These are phyloP conservation scores for Ricinus communis DNA, from an alignment of 345 rosid genomes.

Conservation along the genomic window DNA sequence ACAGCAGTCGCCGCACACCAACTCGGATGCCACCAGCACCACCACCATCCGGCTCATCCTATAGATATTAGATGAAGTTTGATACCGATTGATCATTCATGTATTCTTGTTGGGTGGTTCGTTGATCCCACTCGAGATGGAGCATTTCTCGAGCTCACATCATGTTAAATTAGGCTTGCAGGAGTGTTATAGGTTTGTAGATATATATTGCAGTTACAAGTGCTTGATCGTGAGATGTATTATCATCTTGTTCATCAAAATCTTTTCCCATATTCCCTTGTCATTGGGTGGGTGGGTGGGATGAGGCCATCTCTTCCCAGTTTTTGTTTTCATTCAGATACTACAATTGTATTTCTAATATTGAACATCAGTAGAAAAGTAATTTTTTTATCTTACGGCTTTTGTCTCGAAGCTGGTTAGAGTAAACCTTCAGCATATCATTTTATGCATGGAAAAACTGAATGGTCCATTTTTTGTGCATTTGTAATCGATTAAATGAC, in stretches of 20 bases:
- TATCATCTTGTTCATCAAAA: background rate
- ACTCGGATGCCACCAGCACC: conserved; percentile 86
- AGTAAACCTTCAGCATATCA: too few species aligned
- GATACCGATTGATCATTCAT: conserved; percentile 20
- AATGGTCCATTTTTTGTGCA: too few species aligned
- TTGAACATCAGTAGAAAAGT: conserved; percentile 10
- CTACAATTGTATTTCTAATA: conserved; percentile 4
- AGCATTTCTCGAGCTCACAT: conserved; percentile 16
- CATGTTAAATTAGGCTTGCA: conserved; percentile 10
- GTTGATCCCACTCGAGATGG: background rate
- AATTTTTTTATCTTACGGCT: background rate
- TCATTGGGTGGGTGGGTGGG: background rate
- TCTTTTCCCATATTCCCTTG: conserved; percentile 1
- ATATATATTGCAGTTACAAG: conserved; percentile 18
- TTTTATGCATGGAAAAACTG: too few species aligned
- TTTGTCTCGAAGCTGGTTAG: background rate
- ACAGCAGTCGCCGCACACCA: conserved; percentile 76
- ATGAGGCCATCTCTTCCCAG: background rate
- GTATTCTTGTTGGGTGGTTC: conserved; percentile 19
- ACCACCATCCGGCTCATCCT: conserved; percentile 50
- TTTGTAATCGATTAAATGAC: too few species aligned
- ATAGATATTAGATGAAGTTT: conserved; percentile 18
- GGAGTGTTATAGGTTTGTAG: conserved; percentile 20
- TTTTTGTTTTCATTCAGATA: background rate
- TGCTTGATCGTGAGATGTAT: conserved; percentile 16